Conservation (phyloP, 169 alveolate genomes). For the Plasmodium sp. region DNA sequence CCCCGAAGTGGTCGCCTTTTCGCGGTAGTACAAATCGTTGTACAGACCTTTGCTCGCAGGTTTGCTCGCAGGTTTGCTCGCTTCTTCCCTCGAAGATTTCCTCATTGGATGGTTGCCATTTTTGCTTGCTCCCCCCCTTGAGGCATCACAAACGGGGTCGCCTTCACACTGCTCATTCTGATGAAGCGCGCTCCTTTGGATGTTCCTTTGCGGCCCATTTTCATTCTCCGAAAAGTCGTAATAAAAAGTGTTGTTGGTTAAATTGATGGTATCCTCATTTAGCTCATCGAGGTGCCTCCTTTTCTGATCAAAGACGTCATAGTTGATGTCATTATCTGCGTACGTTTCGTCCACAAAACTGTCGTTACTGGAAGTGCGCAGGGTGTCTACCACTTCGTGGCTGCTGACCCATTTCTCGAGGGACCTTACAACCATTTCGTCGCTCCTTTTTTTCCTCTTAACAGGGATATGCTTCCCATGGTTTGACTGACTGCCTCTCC, state of each 20-base stretch:
- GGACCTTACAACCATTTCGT: neutral
- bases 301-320: neutral
- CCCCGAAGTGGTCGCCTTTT: neutral
- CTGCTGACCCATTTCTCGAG: constrained; percentile 52
- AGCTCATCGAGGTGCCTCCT: neutral
- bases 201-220: neutral
- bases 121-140: neutral
- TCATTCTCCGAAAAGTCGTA: constrained; percentile 58
- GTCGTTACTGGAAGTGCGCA: neutral
- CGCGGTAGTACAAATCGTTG: neutral
- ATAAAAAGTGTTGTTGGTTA: constrained; percentile 40
- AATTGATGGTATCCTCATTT: neutral
- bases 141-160: neutral
- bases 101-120: neutral
- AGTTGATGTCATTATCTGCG: neutral
- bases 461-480: neutral
- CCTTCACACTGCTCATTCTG: neutral
- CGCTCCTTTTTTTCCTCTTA: neutral
- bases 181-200: neutral
- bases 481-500: neutral
- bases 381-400: constrained; percentile 1
- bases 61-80: neutral
- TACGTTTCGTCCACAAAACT: neutral
- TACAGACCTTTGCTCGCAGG: neutral
- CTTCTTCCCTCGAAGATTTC: neutral